phyloP scores from a whole-genome alignment of 768 basidiomycete species.

The Strobilomyces echinocephalus region DNA sequence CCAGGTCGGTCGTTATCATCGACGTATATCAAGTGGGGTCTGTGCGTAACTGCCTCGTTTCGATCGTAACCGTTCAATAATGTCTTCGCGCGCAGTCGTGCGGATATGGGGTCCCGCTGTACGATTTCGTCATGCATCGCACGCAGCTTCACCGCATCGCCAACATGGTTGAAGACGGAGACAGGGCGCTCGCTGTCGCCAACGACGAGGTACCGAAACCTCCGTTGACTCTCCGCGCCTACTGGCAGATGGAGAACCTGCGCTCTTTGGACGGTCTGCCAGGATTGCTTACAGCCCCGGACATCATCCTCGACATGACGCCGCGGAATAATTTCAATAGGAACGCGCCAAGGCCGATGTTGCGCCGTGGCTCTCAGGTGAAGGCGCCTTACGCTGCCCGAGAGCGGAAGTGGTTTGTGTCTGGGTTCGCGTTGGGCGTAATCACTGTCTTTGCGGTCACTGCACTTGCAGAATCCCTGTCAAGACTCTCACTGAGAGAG shows the following conservation, averaged over 20 bases:
- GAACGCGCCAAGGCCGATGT: slow-evolving; percentile 9
- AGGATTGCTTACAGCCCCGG: slow-evolving; percentile 35
- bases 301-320: slow-evolving; percentile 4
- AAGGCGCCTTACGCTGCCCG: not conserved
- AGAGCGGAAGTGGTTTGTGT: slow-evolving; percentile 10
- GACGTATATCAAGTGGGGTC: slow-evolving; percentile 55
- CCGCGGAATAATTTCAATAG: slow-evolving; percentile 18
- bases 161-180: slow-evolving; percentile 38
- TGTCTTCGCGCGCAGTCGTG: too few species aligned
- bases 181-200: slow-evolving; percentile 25
- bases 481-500: not conserved
- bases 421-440: slow-evolving; percentile 20
- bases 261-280: slow-evolving; percentile 58
- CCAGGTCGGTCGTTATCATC: slow-evolving; percentile 55
- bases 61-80: not conserved
- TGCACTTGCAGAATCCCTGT: not conserved
- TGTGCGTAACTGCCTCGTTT: slow-evolving; percentile 25
- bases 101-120: slow-evolving; percentile 61
- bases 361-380: not conserved
- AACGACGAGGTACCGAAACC: not conserved
- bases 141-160: slow-evolving; percentile 42
- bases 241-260: slow-evolving; percentile 50
- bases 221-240: slow-evolving; percentile 42
- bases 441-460: slow-evolving; percentile 7
- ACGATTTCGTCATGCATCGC: slow-evolving; percentile 54